These are phyloP conservation scores for Ormosia semicastrata DNA, from an alignment of 306 rosid species.

Conservation along the genomic window DNA sequence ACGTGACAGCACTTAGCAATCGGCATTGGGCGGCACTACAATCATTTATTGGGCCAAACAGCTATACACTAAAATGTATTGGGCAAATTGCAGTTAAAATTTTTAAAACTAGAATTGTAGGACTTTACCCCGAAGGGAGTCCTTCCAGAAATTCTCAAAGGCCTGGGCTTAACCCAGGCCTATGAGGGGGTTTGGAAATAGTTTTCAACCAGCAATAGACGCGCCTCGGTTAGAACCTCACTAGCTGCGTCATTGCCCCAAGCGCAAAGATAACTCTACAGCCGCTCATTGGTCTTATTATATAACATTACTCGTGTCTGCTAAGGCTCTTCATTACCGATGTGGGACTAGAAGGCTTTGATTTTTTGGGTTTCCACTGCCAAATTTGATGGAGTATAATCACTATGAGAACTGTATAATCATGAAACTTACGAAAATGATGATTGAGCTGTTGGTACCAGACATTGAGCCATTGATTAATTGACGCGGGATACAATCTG, in stretches of 20 bases:
- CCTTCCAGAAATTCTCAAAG: slow-evolving; percentile 41
- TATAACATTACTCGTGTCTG: background rate
- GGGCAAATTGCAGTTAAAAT: too few relatives aligned
- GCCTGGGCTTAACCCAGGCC: slow-evolving; percentile 28
- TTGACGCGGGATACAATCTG: background rate
- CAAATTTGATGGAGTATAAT: background rate
- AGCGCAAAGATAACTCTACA: background rate
- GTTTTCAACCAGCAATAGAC: slow-evolving; percentile 47
- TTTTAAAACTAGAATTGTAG: background rate
- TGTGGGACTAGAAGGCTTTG: background rate
- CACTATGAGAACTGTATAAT: background rate
- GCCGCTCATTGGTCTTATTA: fast-evolving
- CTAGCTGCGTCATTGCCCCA: slow-evolving; percentile 45
- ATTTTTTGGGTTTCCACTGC: background rate
- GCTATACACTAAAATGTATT: too few relatives aligned
- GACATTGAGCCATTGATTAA: background rate
- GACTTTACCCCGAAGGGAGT: slow-evolving; percentile 23
- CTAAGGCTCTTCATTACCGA: background rate
- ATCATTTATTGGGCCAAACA: too few relatives aligned
- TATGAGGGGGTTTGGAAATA: slow-evolving; percentile 47
- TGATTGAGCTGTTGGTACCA: too few relatives aligned
- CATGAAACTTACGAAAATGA: too few relatives aligned
- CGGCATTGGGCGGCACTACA: too few relatives aligned
- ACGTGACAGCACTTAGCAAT: too few relatives aligned
- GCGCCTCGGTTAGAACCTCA: slow-evolving; percentile 39